Base-by-base conservation (phyloP, 1,139 yeast genomes). In the Candida sp. region DNA sequence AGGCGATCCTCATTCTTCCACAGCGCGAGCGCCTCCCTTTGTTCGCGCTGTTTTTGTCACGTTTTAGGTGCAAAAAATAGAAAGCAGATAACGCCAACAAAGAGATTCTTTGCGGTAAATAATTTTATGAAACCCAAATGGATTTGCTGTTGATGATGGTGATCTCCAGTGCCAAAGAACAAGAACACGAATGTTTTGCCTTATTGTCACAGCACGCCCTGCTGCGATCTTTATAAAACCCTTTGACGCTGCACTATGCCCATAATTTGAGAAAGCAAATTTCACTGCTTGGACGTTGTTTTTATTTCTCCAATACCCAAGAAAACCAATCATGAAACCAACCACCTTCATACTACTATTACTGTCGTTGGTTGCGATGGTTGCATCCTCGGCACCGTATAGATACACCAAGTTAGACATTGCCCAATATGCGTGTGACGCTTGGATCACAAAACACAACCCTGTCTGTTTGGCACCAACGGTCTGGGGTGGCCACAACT, bases 401-500 rank as follows among this genome's bases (percentile, higher is more conserved):
- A 28, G 22, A 33, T 46, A 46, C 17, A 40, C 44, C 3, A 26
- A 42, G 27, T 32, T 46, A 25, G 49, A 40, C 26, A 49, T 50
- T 32, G 53, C 49, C 3, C 42, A 45, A 42, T 39, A 41, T 27
- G 40, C 53, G 26, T 50, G 53, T 45, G 51, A 50, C 9, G 49
- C 46, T 3, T 50, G 43, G 48, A 48, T 50, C 27, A 33, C 49
- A 11, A 39, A 41, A 5, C 42, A 42, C 26, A 33, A 43, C 28
- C 34, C 48, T 8, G 53, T 50, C 17, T 50, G 53, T 45, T 23
- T 28, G 22, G 39, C 53, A 2, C 49, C 45, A 7, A 32, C 26
- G 4, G 49, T 17, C 8, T 46, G 45, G 45, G 49, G 45, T 12
- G 51, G 49, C 17, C 40, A 50, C 25, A 49, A 48, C 47, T 42